Base-by-base conservation (phyloP, 441 rosid species). In the Populus trichocarpa region DNA sequence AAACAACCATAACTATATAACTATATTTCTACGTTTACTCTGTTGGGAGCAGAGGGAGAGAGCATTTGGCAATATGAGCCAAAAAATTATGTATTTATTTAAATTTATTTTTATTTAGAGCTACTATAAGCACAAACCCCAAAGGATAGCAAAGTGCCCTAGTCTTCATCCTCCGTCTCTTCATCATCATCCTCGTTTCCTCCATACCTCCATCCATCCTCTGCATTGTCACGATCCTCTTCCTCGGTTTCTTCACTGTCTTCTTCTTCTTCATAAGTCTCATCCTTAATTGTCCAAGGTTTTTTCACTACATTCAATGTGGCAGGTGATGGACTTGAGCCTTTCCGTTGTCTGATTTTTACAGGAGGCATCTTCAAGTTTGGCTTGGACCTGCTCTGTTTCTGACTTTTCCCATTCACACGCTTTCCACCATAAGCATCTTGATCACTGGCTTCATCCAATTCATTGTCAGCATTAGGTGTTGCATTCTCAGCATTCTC, bases 201-300 rank as follows among this genome's bases (percentile, higher is more conserved):
- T 1, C 89, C 88, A 71, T 87, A 92, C 73, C 93, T 89, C 95
- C 93, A 96, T 46, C 97, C 94, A 76, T 90, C 97, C 26, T 93
- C 97, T 40, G 85, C 85, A 71, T 91, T 91, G 42, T 94, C 97
- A 30, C 89, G 87, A 75, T 84, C 86, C 67, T 96, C 85, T 69
- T 95, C 94, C 87, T 92, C 93, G 0, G 99, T 93, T 82, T 95
- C 98, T 81, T 92, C 93, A n/a, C 95, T 89, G 72, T 92, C 99
- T 84, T 93, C 95, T 86, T 93, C 95, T 86, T 92, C 96, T 83
- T 87, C 94, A 1, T 84, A 87, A 20, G 72, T 78, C 36, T 88
- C 89, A 79, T 88, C 97, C 79, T 88, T 90, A 5, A 75, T 84
- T 22, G 85, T 89, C 94, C 95, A 89, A 14, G 89, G 78, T 77